Base-by-base conservation (phyloP, 1,284 basidiomycete genomes). In the Ustilago crameri region DNA sequence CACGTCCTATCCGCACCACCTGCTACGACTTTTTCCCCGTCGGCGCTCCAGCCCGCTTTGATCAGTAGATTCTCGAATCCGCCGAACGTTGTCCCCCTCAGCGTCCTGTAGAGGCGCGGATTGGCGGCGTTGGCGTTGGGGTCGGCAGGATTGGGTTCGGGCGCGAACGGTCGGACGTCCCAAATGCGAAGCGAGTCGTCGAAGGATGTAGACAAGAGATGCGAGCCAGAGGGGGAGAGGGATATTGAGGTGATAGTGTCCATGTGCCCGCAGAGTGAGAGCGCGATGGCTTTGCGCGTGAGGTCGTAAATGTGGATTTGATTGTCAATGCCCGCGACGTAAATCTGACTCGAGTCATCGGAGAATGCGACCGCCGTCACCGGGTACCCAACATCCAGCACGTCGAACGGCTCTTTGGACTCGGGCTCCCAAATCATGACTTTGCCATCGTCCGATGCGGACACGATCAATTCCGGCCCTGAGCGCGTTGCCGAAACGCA, bases 121-220 rank as follows among this genome's bases (percentile, higher is more conserved):
- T 72, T 68, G 22, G 58, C 15, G 1, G 69, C 26, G 34, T 51
- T 44, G 14, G 51, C 61, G 26, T 40, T 56, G 1, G 64, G 49
- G 30, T 73, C 63, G n/a, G 73, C 64, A 0, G 74, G 75, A 30
- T 61, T 51, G 1, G 75, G 73, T 26, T 78, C 74, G 1, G 79
- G 78, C 23, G 81, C 82, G 50, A 82, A 84, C 1, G 82, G 82
- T n/a, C 79, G 64, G 4, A 84, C 79, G 41, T 84, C 82, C 82
- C 82, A 84, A 23, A 84, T 75, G 9, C 80, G 59, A 0, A 81
- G 43, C 0, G 78, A 77, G 49, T 81, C 79, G 55, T 84, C 82
- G 34, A 81, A 71, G 3, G 68, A 60, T 8, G 75, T 73, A 5
- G 77, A 75, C 12, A 82, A 57, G 10, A 84, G 65, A 47, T 79